phyloP scores from a whole-genome alignment of 257 asterid species.

The Nyctanthes arbortristis region DNA sequence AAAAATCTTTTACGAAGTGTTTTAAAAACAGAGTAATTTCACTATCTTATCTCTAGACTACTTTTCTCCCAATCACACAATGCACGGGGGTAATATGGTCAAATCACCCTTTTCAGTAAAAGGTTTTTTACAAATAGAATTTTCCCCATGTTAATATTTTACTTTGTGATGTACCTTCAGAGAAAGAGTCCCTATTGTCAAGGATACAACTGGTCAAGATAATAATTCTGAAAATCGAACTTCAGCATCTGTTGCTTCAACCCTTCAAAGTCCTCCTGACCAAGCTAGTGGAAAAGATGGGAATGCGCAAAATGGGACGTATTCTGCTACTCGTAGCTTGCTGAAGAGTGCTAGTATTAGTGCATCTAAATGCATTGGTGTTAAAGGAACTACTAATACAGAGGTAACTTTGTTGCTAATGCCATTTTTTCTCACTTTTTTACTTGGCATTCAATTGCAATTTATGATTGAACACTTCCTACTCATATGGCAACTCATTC shows the following conservation, averaged over 20 bases:
- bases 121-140: no score
- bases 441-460: neutral
- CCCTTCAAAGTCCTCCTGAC: conserved; percentile 59
- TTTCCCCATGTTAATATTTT: neutral
- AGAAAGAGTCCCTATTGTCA: conserved; percentile 85
- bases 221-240: conserved; percentile 61
- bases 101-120: no score
- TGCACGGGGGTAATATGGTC: no score
- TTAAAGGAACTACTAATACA: conserved; percentile 44
- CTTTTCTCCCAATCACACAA: no score
- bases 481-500: no score
- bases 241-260: conserved; percentile 66
- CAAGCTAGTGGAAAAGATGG: conserved; percentile 46
- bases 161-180: conserved; percentile 34
- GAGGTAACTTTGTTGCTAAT: conserved; percentile 50
- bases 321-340: conserved; percentile 74
- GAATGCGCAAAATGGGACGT: conserved; percentile 39
- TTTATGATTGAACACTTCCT: neutral
- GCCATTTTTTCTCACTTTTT: neutral
- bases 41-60: no score
- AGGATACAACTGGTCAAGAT: conserved; percentile 51
- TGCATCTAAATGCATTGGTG: conserved; percentile 79
- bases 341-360: conserved; percentile 94
- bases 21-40: no score
- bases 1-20: no score